Evolutionary conservation across 2,329 filamentous ascomycete species (phyloP), one percentile per base, ranked within the genome.

Genomic region (Boeremia exigua): DNA sequence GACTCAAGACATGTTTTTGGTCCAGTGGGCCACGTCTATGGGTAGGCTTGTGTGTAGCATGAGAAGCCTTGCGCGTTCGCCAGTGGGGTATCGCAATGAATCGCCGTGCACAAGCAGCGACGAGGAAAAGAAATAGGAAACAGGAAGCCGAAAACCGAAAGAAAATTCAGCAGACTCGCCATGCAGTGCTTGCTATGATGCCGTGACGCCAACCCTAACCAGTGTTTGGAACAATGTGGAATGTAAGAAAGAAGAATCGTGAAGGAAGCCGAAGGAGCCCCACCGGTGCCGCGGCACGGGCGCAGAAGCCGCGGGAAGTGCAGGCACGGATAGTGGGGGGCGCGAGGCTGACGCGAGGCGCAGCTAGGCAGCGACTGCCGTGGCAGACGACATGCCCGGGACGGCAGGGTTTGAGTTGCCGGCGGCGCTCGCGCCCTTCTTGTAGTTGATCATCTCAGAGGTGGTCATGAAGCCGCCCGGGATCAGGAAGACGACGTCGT

Each of bases 381-480:
- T 56, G 17, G 53, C 47, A 29, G 48, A 32, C 15, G 47, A 40
- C 47, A 56, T 56, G 36, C 53, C 47, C 25, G 53, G 17, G 4
- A 39, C 59, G 34, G 50, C 54, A 11, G 29, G 49, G 30, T 48
- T 57, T 23, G 19, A 23, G 14, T 57, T 50, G 11, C 56, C 47
- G 27, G 58, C 39, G 4, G 55, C 38, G n/a, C 52, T 34, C 25
- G 52, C 30, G 43, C 23, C 65, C 43, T 66, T 65, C 66, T 75
- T 77, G 43, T 77, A 77, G 40, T 69, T 68, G 19, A 73, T 75
- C 82, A 89, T 83, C 39, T 82, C 78, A 54, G 79, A 80, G 32
- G 86, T 89, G 56, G 79, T 80, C 68, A 86, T 70, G 62, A 89
- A 69, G 7, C 83, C 84, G 11, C 81, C 86, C 0, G 85, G 84